Percentiles rank a stretch among this genome's conserved stretches.
phyloP scores from a whole-genome alignment of 768 basidiomycete species.

The Xerocomus potaroensis region DNA sequence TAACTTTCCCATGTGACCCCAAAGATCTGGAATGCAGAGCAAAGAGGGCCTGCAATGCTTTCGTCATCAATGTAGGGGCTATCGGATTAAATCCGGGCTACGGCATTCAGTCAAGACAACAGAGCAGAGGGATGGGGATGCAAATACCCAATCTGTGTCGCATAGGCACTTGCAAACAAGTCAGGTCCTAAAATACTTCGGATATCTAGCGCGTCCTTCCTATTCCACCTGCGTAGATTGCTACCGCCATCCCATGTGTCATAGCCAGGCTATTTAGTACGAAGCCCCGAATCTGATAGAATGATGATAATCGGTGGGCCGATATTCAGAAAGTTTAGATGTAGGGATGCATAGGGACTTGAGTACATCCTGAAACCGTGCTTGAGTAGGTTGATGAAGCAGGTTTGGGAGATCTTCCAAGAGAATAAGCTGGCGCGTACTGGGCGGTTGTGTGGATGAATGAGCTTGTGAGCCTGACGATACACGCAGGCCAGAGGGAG shows the following conservation, averaged over 20 bases:
- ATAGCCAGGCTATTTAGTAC: conserved; percentile 56
- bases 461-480: conserved; percentile 1
- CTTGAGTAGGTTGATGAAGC: conserved; percentile 63
- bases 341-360: conserved; percentile 44
- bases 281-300: conserved; percentile 75
- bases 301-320: conserved; percentile 72
- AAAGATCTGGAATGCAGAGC: conserved; percentile 41
- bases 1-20: conserved; percentile 4
- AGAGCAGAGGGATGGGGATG: neutral
- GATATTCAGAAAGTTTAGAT: conserved; percentile 15
- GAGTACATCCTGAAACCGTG: conserved; percentile 69
- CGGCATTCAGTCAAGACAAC: conserved; percentile 1
- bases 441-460: conserved; percentile 1
- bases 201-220: conserved; percentile 57
- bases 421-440: conserved; percentile 60
- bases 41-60: conserved; percentile 65
- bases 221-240: conserved; percentile 41
- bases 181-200: conserved; percentile 68
- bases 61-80: conserved; percentile 78
- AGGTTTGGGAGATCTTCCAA: conserved; percentile 93
- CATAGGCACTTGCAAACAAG: conserved; percentile 65
- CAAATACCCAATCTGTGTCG: conserved; percentile 74
- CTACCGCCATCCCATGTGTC: conserved; percentile 45
- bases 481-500: conserved; percentile 3
- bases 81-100: conserved; percentile 82